A percentile compares a stretch with the other conserved stretches of the same genome.
These are phyloP conservation scores for Scleroderma citrinum DNA, from an alignment of 768 basidiomycete genomes.

Conservation along the genomic window DNA sequence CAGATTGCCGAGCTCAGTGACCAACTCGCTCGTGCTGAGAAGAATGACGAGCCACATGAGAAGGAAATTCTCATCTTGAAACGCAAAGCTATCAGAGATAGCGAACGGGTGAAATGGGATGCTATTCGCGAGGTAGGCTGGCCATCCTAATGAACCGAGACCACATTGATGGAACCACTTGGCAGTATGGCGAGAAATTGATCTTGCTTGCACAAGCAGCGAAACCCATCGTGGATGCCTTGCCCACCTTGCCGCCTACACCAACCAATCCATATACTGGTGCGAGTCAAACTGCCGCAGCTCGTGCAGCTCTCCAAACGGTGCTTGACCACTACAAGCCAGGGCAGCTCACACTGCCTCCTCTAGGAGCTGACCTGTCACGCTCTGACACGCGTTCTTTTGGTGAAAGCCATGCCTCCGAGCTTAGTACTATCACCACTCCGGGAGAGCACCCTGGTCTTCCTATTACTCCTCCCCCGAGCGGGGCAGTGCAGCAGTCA, in stretches of 20 bases:
- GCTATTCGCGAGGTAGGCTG: slow-evolving; percentile 67
- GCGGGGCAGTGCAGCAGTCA: slow-evolving; percentile 8
- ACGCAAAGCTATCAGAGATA: slow-evolving; percentile 70
- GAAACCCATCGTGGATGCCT: slow-evolving; percentile 49
- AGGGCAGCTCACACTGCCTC: slow-evolving; percentile 52
- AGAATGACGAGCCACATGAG: slow-evolving; percentile 60
- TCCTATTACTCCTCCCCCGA: slow-evolving; percentile 40
- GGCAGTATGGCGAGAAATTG: slow-evolving; percentile 77
- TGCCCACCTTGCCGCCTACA: slow-evolving; percentile 67
- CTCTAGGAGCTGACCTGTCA: slow-evolving; percentile 47
- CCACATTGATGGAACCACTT: background rate
- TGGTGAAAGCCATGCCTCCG: slow-evolving; percentile 75
- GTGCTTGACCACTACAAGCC: slow-evolving; percentile 75
- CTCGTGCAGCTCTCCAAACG: slow-evolving; percentile 69
- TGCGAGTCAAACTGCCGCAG: slow-evolving; percentile 55
- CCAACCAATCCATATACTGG: slow-evolving; percentile 52
- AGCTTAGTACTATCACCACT: slow-evolving; percentile 51
- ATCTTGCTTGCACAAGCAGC: slow-evolving; percentile 69
- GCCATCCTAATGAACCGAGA: background rate
- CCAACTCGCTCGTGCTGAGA: slow-evolving; percentile 60
- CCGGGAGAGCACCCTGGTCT: slow-evolving; percentile 28
- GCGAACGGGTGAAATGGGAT: slow-evolving; percentile 74
- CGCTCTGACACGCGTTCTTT: slow-evolving; percentile 77
- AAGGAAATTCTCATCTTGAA: slow-evolving; percentile 66
- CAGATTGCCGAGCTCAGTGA: slow-evolving; percentile 66